phyloP scores from a whole-genome alignment of 306 rosid species.

The Cajanus cajan region DNA sequence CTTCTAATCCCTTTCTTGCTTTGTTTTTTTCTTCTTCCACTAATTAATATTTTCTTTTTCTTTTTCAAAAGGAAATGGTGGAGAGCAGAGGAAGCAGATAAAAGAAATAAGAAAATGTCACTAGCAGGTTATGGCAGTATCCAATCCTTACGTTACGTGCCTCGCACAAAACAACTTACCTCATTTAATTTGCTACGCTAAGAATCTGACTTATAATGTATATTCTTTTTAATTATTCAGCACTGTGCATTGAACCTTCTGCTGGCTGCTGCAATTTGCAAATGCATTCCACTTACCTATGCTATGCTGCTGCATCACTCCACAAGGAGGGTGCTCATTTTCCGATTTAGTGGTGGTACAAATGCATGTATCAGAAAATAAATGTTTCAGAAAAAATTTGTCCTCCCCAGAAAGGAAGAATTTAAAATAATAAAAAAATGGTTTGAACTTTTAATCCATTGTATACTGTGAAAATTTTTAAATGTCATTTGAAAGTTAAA shows the following conservation, averaged over 20 bases:
- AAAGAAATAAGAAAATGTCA: background rate
- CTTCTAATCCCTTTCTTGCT: background rate
- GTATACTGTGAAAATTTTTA: background rate
- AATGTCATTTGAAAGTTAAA: background rate
- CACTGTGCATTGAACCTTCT: slow-evolving; percentile 48
- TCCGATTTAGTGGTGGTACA: background rate
- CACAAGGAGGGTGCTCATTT: too few species aligned
- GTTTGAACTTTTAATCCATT: too few species aligned
- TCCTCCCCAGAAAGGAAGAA: background rate
- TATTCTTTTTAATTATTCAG: slow-evolving; percentile 7
- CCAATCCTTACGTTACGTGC: slow-evolving; percentile 52
- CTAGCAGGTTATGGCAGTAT: slow-evolving; percentile 38
- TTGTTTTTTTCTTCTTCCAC: background rate
- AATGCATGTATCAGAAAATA: background rate
- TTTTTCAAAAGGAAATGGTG: slow-evolving; percentile 26
- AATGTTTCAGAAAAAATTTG: background rate
- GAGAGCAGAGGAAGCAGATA: slow-evolving; percentile 1
- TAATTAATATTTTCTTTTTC: background rate
- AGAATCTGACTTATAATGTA: slow-evolving; percentile 31
- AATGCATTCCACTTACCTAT: slow-evolving; percentile 17
- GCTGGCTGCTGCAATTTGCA: background rate
- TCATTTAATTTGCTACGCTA: slow-evolving; percentile 51
- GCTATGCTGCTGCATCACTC: background rate
- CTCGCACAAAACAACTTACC: slow-evolving; percentile 51
- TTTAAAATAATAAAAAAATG: too few species aligned